Evolutionary conservation across 2,329 filamentous ascomycete genomes (phyloP), one percentile per base, ranked within the genome.

Genomic region (Colletotrichum gloeosporioides): DNA sequence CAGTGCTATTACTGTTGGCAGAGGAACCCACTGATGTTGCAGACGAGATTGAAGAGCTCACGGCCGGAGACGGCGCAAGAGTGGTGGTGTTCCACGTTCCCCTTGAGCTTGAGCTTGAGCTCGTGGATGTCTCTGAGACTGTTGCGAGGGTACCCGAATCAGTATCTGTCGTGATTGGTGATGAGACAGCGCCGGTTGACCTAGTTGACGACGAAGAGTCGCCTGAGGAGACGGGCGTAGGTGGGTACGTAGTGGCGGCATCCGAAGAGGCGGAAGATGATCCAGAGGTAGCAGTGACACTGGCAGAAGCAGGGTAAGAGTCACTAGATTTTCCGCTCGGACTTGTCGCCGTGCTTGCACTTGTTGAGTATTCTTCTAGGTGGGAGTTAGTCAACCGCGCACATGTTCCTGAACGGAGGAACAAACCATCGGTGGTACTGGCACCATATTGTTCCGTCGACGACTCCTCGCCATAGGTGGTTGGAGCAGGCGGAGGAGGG

Each of bases 391-490:
- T 63, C 8, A 31, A 32, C 4, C 15, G 16, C 6, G 36, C 6
- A 49, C 22, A 15, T 8, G 1, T 9, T 6, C 4, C 13, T 10
- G 12, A n/a, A 44, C 2, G 7, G 36, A 18, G 31, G 22, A 22
- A 69, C 73, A 12, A 13, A 76, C 76, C 64, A 34, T 73, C 8
- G 12, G 18, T 59, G 16, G 44, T 59, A n/a, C 16, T 59, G 8
- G 25, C 18, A 39, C 16, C 32, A 36, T 55, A 59, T 8, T 32
- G 67, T 39, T 16, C n/a, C 2, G 61, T 63, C 34, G 62, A 73
- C 13, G 73, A 68, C 29, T 39, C 32, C n/a, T 76, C 63, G 18
- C 49, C 66, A n/a, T 76, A 77, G 6, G 74, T 71, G 22, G 76
- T 77, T 3, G 59, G 57, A 29, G 69, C 16, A 25, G 69, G 53